These are phyloP conservation scores for Yamadazyma pseudoaaseri DNA, from an alignment of 1,139 yeast genomes.

Conservation along the genomic window DNA sequence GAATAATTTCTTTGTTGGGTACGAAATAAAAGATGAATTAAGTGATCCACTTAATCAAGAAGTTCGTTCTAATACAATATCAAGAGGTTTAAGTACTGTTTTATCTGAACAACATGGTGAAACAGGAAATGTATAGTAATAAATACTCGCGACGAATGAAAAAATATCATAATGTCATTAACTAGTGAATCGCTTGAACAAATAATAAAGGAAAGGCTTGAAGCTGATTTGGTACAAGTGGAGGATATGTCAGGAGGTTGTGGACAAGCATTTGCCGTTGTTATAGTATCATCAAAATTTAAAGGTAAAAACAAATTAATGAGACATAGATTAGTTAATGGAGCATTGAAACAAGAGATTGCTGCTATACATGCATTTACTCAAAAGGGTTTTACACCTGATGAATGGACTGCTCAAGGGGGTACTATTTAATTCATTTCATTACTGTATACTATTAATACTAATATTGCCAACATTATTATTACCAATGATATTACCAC, in stretches of 20 bases:
- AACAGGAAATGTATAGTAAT: conserved; percentile 6
- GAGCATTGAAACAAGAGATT: conserved; percentile 75
- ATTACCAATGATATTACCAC: no score
- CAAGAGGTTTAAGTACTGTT: conserved; percentile 35
- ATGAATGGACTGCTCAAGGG: conserved; percentile 62
- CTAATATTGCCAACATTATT: no score
- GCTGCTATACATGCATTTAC: conserved; percentile 91
- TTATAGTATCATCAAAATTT: conserved; percentile 73
- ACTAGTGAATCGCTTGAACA: conserved; percentile 47
- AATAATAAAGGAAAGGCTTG: conserved; percentile 49
- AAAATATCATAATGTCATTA: conserved; percentile 30
- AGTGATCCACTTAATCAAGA: conserved; percentile 24
- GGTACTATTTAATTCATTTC: conserved; percentile 21
- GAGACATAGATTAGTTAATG: conserved; percentile 85
- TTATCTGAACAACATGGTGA: conserved; percentile 11
- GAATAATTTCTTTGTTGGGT: conserved; percentile 26
- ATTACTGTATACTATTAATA: not conserved
- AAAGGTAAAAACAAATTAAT: conserved; percentile 79
- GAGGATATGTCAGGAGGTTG: conserved; percentile 82
- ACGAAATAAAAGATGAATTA: conserved; percentile 19
- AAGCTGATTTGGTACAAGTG: conserved; percentile 57
- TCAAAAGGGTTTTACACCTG: conserved; percentile 76
- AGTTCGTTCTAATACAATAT: conserved; percentile 33
- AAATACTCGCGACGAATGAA: not conserved
- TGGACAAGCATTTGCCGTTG: conserved; percentile 84